These are phyloP conservation scores for Rhizopus arrhizus DNA, from an alignment of 371 early-diverging fungal genomes.

Conservation along the genomic window DNA sequence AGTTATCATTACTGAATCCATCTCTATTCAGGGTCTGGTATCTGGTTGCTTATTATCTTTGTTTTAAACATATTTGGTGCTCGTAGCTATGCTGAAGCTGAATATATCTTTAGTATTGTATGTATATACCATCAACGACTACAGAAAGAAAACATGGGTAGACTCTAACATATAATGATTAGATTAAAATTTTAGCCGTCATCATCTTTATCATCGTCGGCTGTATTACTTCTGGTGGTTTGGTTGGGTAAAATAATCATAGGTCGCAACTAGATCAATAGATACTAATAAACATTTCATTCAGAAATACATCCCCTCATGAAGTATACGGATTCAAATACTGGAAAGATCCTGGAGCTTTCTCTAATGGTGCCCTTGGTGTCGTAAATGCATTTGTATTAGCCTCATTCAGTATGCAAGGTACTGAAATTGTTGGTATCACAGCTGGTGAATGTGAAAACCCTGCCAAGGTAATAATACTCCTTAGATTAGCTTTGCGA, in stretches of 20 bases:
- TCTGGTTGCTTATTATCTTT: conserved; percentile 60
- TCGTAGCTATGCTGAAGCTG: conserved; percentile 66
- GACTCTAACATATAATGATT: not conserved
- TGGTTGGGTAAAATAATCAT: conserved; percentile 37
- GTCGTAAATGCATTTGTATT: conserved; percentile 68
- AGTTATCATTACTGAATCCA: conserved; percentile 4
- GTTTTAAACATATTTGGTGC: conserved; percentile 63
- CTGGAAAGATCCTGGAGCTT: conserved; percentile 75
- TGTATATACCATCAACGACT: not conserved
- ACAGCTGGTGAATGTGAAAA: conserved; percentile 64
- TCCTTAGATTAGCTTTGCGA: not conserved
- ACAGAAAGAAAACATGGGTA: no score
- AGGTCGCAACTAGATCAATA: not conserved
- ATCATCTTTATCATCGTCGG: conserved; percentile 75
- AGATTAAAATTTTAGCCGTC: conserved; percentile 73
- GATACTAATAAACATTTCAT: not conserved
- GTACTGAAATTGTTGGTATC: conserved; percentile 74
- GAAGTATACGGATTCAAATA: conserved; percentile 66
- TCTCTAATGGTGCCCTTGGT: conserved; percentile 75
- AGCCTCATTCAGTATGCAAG: conserved; percentile 77
- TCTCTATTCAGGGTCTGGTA: conserved; percentile 48
- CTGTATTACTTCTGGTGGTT: conserved; percentile 42
- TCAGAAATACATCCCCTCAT: conserved; percentile 48
- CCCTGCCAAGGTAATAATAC: conserved; percentile 49
- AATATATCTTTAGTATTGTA: conserved; percentile 65